phyloP scores from a whole-genome alignment of 2,329 filamentous ascomycete species.

The Penicillium expansum region DNA sequence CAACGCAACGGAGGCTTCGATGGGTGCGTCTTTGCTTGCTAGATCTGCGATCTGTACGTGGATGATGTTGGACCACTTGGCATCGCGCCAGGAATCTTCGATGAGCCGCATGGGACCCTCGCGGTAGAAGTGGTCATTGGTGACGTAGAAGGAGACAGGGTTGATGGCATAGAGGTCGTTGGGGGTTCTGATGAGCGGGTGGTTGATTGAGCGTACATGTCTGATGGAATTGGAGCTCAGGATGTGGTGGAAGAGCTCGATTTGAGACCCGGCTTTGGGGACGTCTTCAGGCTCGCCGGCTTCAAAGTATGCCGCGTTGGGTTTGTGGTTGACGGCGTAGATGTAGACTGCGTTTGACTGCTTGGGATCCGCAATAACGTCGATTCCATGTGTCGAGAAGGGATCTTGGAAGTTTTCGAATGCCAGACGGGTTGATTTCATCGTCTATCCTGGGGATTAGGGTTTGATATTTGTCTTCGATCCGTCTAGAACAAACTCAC shows the following conservation, averaged over 20 bases:
- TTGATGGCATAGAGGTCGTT: slow-evolving; percentile 56
- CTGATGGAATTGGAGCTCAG: slow-evolving; percentile 43
- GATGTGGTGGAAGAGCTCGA: slow-evolving; percentile 59
- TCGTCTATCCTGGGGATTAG: slow-evolving; percentile 37
- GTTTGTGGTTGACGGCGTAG: slow-evolving; percentile 59
- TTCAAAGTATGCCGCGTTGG: slow-evolving; percentile 45
- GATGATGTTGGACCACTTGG: slow-evolving; percentile 52
- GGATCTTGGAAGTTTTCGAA: slow-evolving; percentile 54
- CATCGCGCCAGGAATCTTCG: slow-evolving; percentile 46
- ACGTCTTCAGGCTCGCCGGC: slow-evolving; percentile 11
- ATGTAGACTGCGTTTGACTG: slow-evolving; percentile 53
- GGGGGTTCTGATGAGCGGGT: slow-evolving; percentile 56
- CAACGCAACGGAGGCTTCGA: slow-evolving; percentile 46
- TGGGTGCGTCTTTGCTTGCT: slow-evolving; percentile 23
- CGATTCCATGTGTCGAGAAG: slow-evolving; percentile 61
- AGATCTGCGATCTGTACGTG: slow-evolving; percentile 42
- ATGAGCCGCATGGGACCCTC: slow-evolving; percentile 48
- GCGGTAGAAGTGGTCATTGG: slow-evolving; percentile 58
- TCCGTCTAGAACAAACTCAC: slow-evolving; percentile 35
- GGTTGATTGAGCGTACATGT: slow-evolving; percentile 54
- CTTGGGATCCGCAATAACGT: slow-evolving; percentile 53
- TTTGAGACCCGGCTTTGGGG: slow-evolving; percentile 51
- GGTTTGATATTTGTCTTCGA: not conserved
- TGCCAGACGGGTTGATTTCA: slow-evolving; percentile 46
- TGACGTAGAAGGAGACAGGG: slow-evolving; percentile 54